Percentiles rank a stretch among this genome's conserved stretches.
phyloP scores from a whole-genome alignment of 768 basidiomycete species.

The Boletus insuetus region DNA sequence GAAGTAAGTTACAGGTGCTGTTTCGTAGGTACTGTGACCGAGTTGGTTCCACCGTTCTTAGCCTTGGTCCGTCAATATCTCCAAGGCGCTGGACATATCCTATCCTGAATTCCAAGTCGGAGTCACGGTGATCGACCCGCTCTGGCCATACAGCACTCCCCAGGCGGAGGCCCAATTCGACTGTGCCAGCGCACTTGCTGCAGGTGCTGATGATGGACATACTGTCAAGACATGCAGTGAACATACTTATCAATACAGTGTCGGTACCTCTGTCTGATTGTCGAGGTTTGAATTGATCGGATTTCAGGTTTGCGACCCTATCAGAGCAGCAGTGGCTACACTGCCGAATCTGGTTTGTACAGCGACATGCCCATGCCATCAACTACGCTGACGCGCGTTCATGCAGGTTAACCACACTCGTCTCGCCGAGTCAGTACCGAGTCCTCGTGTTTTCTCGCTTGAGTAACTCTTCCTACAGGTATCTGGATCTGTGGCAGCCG shows the following conservation, averaged over 20 bases:
- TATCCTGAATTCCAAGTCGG: conserved; percentile 47
- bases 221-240: conserved; percentile 51
- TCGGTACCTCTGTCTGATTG: conserved; percentile 21
- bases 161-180: conserved; percentile 37
- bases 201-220: conserved; percentile 40
- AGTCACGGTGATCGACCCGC: conserved; percentile 48
- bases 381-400: neutral
- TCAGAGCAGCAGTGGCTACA: conserved; percentile 44
- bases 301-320: conserved; percentile 8
- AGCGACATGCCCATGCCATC: neutral
- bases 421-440: conserved; percentile 39
- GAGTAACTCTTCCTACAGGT: conserved; percentile 29
- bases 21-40: neutral
- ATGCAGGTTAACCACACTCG: conserved; percentile 52
- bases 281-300: conserved; percentile 40
- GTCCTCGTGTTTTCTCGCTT: neutral
- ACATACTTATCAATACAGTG: conserved; percentile 50
- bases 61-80: conserved; percentile 51
- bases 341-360: conserved; percentile 45
- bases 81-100: conserved; percentile 36
- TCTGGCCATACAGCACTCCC: conserved; percentile 48
- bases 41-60: conserved; percentile 10
- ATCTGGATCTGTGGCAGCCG: conserved; percentile 55
- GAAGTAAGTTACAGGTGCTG: conserved; percentile 31
- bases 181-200: conserved; percentile 48